Evolutionary conservation across 805 yeast species (phyloP).

Genomic region (Candida sonorensis): DNA sequence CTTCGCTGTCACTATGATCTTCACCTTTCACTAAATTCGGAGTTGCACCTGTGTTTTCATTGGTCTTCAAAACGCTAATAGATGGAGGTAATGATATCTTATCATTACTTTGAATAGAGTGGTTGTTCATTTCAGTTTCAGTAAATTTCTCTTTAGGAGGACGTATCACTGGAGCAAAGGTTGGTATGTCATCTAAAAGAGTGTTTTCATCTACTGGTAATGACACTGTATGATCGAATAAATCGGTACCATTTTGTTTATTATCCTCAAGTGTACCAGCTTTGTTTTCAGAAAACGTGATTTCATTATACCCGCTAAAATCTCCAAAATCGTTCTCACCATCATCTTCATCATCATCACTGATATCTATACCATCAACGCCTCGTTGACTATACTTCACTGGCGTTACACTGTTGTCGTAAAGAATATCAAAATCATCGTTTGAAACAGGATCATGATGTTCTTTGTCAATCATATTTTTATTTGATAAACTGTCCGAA

Average conservation of each 20-base stretch:
- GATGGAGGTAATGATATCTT: too few species aligned
- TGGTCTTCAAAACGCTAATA: too few species aligned
- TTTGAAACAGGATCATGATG: neutral
- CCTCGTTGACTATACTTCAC: constrained; percentile 1
- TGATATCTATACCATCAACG: constrained; percentile 9
- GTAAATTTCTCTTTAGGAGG: too few species aligned
- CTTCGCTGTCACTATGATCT: constrained; percentile 3
- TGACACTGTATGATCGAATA: too few species aligned
- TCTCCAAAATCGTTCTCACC: constrained; percentile 6
- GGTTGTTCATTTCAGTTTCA: too few species aligned
- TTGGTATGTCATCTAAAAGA: too few species aligned
- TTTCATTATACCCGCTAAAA: constrained; percentile 11
- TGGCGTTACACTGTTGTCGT: neutral
- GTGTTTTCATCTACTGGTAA: too few species aligned
- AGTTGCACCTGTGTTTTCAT: neutral
- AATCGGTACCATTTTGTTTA: too few species aligned
- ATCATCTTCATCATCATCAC: constrained; percentile 9
- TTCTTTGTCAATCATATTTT: constrained; percentile 3
- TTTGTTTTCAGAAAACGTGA: constrained; percentile 3
- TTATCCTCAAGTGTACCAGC: too few species aligned
- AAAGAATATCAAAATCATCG: constrained; percentile 4
- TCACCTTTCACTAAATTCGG: neutral
- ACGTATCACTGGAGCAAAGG: too few species aligned
- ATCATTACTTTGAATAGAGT: too few species aligned
- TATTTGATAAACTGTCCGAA: constrained; percentile 21